phyloP scores from a whole-genome alignment of 768 basidiomycete genomes.

The Leccinellum rugosiceps region DNA sequence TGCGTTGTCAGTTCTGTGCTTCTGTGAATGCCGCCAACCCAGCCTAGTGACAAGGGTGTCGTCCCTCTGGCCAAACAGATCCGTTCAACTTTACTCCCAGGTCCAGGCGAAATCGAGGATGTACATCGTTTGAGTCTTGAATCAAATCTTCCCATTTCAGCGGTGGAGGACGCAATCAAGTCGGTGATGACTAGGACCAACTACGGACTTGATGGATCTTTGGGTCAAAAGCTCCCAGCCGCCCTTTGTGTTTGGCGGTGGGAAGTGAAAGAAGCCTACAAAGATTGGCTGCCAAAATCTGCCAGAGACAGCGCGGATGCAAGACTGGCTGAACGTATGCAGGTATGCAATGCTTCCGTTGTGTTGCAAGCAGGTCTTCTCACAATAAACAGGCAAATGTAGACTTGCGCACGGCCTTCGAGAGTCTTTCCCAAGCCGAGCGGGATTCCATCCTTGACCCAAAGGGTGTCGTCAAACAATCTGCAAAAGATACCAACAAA shows the following conservation, averaged over 20 bases:
- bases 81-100: slow-evolving; percentile 64
- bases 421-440: slow-evolving; percentile 55
- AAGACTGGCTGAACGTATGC: slow-evolving; percentile 60
- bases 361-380: slow-evolving; percentile 1
- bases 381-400: slow-evolving; percentile 50
- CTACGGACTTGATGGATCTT: slow-evolving; percentile 65
- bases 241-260: slow-evolving; percentile 79
- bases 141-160: slow-evolving; percentile 38
- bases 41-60: slow-evolving; percentile 67
- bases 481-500: slow-evolving; percentile 34
- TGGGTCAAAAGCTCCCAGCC: slow-evolving; percentile 54
- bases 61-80: slow-evolving; percentile 64
- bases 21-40: slow-evolving; percentile 9
- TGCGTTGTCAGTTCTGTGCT: slow-evolving; percentile 28
- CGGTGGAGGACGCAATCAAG: slow-evolving; percentile 66
- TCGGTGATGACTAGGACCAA: slow-evolving; percentile 65
- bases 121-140: slow-evolving; percentile 32
- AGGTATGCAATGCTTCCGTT: slow-evolving; percentile 40
- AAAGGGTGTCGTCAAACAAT: slow-evolving; percentile 38
- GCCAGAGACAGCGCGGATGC: slow-evolving; percentile 57
- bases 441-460: slow-evolving; percentile 52
- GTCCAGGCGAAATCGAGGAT: slow-evolving; percentile 53
- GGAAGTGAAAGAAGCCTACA: slow-evolving; percentile 66
- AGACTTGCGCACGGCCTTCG: slow-evolving; percentile 53
- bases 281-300: slow-evolving; percentile 66